These are phyloP conservation scores for Globisporangium heterothallicum DNA, from an alignment of 352 stramenopile genomes.

Conservation along the genomic window DNA sequence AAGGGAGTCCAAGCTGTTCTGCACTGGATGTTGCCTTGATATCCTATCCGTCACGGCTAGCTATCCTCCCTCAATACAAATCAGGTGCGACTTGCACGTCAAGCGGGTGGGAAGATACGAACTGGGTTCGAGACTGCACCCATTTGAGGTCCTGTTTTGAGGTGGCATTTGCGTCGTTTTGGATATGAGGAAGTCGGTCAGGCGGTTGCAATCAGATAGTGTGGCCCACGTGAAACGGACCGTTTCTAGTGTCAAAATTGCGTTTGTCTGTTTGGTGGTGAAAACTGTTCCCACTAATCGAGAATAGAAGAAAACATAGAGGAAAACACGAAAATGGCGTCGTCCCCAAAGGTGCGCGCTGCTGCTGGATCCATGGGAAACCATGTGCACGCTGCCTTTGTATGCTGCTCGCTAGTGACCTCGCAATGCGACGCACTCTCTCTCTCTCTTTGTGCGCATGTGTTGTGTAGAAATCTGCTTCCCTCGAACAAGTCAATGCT, in stretches of 20 bases:
- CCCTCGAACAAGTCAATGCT: slow-evolving; percentile 5
- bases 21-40: too few relatives aligned
- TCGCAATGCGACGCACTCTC: neutral
- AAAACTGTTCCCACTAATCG: neutral
- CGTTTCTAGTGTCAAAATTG: neutral
- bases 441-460: neutral
- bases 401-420: too few relatives aligned
- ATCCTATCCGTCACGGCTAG: too few relatives aligned
- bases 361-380: neutral
- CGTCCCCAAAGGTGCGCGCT: neutral
- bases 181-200: too few relatives aligned
- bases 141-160: too few relatives aligned
- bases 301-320: neutral
- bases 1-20: too few relatives aligned
- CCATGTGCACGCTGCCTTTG: neutral
- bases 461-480: neutral
- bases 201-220: too few relatives aligned
- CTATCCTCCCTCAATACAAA: too few relatives aligned
- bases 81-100: too few relatives aligned
- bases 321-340: neutral
- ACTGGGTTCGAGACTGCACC: too few relatives aligned
- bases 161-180: too few relatives aligned
- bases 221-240: neutral
- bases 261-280: neutral
- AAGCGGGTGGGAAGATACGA: too few relatives aligned